Percentiles rank a stretch among this genome's conserved stretches.
phyloP scores from a whole-genome alignment of 1,139 yeast genomes.

The Schwanniomyces etchellsii region DNA sequence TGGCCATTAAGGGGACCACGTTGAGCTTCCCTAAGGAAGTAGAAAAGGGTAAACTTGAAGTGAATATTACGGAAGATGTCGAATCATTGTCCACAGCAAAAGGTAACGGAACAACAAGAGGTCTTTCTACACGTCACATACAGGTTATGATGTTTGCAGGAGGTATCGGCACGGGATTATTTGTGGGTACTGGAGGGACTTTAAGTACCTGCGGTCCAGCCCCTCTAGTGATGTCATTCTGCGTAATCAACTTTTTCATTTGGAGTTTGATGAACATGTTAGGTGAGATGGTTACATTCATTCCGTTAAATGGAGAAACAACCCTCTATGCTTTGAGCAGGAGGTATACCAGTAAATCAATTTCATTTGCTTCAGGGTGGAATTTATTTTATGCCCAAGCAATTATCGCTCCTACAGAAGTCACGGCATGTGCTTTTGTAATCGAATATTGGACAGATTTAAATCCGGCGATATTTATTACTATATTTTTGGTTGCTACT shows the following conservation, averaged over 20 bases:
- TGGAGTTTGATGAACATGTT: conserved; percentile 57
- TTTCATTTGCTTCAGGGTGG: conserved; percentile 73
- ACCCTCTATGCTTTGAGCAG: conserved; percentile 48
- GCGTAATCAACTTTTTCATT: conserved; percentile 43
- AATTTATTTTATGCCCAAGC: conserved; percentile 66
- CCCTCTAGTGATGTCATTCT: conserved; percentile 31
- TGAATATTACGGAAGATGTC: no score
- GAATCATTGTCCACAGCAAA: no score
- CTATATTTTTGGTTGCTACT: conserved; percentile 18
- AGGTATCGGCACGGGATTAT: conserved; percentile 22
- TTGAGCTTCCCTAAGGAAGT: no score
- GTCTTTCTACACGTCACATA: conserved; percentile 3
- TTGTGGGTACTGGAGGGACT: conserved; percentile 37
- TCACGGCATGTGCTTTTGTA: conserved; percentile 72
- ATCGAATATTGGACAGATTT: conserved; percentile 58
- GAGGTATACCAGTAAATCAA: conserved; percentile 52
- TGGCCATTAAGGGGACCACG: no score
- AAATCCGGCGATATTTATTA: conserved; percentile 22
- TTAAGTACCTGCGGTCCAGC: conserved; percentile 35
- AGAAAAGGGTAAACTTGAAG: no score
- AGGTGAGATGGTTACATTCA: conserved; percentile 73
- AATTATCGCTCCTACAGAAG: conserved; percentile 72
- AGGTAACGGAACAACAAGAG: no score
- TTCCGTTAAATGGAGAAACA: conserved; percentile 48
- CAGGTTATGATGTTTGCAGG: conserved; percentile 27